phyloP scores from a whole-genome alignment of 1,284 basidiomycete genomes.

The Gymnopus androsaceus region DNA sequence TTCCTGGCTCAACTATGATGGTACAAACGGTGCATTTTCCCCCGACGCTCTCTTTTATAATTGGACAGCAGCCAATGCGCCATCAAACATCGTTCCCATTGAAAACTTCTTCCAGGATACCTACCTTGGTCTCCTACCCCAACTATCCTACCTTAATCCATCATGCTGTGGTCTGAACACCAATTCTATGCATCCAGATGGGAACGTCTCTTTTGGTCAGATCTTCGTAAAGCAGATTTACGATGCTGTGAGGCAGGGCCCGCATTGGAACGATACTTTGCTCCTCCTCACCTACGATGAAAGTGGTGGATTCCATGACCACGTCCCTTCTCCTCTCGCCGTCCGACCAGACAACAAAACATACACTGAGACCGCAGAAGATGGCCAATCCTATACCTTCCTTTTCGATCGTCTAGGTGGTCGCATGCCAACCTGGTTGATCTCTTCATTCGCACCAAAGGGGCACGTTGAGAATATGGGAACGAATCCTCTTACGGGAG shows the following conservation, averaged over 20 bases:
- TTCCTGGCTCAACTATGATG: conserved; percentile 28
- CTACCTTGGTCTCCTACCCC: conserved; percentile 22
- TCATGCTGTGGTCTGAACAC: conserved; percentile 22
- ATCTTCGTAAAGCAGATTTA: conserved; percentile 26
- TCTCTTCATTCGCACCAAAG: too few species aligned
- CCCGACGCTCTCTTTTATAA: conserved; percentile 24
- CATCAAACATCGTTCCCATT: conserved; percentile 24
- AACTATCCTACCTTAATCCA: conserved; percentile 27
- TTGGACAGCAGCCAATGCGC: conserved; percentile 23
- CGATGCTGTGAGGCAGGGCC: conserved; percentile 24
- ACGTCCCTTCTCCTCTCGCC: conserved; percentile 26
- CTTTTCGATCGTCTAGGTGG: background rate
- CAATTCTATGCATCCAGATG: conserved; percentile 26
- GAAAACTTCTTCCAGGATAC: conserved; percentile 28
- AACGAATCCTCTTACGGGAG: too few species aligned
- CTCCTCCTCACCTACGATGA: conserved; percentile 28
- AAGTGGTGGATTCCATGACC: conserved; percentile 27
- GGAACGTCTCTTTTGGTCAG: conserved; percentile 24
- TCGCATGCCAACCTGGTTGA: too few species aligned
- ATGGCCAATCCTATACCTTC: conserved; percentile 23
- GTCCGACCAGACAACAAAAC: conserved; percentile 16
- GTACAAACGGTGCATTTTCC: conserved; percentile 18
- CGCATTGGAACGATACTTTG: conserved; percentile 26
- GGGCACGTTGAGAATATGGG: too few species aligned
- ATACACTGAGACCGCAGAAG: conserved; percentile 22